Evolutionary conservation across 805 yeast species (phyloP), one percentile per base, ranked within the genome.

Genomic region (Pichia thaimueangensis): DNA sequence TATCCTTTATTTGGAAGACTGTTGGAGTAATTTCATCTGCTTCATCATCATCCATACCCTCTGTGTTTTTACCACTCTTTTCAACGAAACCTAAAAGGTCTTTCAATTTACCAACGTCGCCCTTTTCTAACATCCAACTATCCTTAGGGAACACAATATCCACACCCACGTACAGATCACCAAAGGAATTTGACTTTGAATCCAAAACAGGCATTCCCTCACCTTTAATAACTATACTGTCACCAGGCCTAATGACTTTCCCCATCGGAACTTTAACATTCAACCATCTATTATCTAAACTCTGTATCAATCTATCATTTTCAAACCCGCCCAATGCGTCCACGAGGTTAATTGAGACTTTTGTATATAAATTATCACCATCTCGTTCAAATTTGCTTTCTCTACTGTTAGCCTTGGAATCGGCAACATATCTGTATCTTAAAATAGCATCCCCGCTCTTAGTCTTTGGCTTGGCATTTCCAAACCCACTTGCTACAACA

Each of bases 271-370:
- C 73, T 0, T 76, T 66, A 12, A 89, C 58, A 40, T 73, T 73
- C 12, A 88, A 60, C 29, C 78, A 74, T 48, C 97, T 76, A 15
- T 82, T 89, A 61, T 93, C 97, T 42, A 89, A 69, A 49, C 86
- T 93, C 49, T 74, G 75, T 9, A 83, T 64, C 2, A 87, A 67
- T 11, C 74, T 71, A 39, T 75, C 72, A 22, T 80, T 67, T 28
- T 73, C 65, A 54, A 89, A 82, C 2, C 97, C 97, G 45, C 86
- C 74, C n/a, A 91, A 67, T 0, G 96, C 81, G 50, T 91, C 97
- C 12, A 76, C 76, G 39, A 91, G 66, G 2, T 94, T 69, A 30
- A 91, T 74, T 7, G 66, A 67, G 30, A 80, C 62, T 23, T 70
- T 66, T 3, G 86, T 71, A 50, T 75, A 76, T 39, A 93, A 63